Evolutionary conservation across 306 rosid genomes (phyloP).

Genomic region (Neltuma alba): DNA sequence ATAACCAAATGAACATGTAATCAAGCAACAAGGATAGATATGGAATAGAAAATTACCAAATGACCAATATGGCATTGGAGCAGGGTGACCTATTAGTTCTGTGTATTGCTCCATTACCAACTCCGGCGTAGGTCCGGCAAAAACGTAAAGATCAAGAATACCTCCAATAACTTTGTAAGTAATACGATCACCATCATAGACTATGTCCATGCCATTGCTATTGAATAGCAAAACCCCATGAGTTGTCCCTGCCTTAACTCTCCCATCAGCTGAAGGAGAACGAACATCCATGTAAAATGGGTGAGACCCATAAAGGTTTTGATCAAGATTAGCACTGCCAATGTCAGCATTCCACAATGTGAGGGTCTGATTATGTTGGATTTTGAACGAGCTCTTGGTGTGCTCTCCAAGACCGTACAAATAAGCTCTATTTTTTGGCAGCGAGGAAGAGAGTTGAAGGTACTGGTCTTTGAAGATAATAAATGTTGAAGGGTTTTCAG

Average conservation of each 20-base stretch:
- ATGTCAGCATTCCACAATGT: constrained; percentile 73
- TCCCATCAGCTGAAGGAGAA: constrained; percentile 49
- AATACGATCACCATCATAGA: constrained; percentile 62
- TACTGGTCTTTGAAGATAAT: constrained; percentile 81
- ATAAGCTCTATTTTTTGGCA: constrained; percentile 56
- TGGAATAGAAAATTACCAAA: constrained; percentile 60
- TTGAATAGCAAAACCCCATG: constrained; percentile 81
- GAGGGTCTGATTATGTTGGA: constrained; percentile 49
- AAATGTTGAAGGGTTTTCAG: constrained; percentile 43
- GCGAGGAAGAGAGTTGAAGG: constrained; percentile 73
- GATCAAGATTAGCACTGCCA: constrained; percentile 45
- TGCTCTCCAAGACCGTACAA: constrained; percentile 81
- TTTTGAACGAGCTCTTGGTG: constrained; percentile 69
- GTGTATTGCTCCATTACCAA: constrained; percentile 81
- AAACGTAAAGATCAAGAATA: constrained; percentile 66
- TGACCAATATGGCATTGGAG: constrained; percentile 92
- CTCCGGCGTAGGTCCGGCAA: constrained; percentile 73
- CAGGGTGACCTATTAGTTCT: constrained; percentile 75
- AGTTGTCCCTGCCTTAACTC: constrained; percentile 50
- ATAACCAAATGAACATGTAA: background rate
- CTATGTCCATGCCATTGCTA: constrained; percentile 83
- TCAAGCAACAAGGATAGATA: background rate
- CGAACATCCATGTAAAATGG: constrained; percentile 84
- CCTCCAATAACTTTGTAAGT: constrained; percentile 81
- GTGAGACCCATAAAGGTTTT: constrained; percentile 85